These are phyloP conservation scores for Phytopythium cucurbitacearum DNA, from an alignment of 352 stramenopile genomes.

Conservation along the genomic window DNA sequence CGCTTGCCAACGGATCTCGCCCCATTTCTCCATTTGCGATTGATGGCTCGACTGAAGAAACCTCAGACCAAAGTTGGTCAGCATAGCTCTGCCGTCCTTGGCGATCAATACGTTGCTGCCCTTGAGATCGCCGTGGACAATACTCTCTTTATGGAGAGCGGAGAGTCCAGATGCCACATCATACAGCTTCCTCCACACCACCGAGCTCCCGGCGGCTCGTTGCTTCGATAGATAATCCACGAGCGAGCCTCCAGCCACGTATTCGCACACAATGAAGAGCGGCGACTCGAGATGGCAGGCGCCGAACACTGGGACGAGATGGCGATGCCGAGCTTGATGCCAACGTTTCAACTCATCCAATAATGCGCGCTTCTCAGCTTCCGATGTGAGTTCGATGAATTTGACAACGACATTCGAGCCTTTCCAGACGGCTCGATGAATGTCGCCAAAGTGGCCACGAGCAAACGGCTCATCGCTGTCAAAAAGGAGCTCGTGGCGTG, in stretches of 20 bases:
- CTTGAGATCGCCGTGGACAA: conserved; percentile 1
- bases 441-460: no score
- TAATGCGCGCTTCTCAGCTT: no score
- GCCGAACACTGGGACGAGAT: not conserved
- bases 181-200: not conserved
- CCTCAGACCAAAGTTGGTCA: not conserved
- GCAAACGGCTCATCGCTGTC: no score
- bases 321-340: no score
- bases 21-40: not conserved
- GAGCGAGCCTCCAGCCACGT: not conserved
- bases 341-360: no score
- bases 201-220: no score
- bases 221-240: not conserved
- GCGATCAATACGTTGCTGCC: not conserved
- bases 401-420: no score
- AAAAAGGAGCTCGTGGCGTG: no score
- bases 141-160: not conserved
- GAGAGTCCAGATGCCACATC: not conserved
- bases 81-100: not conserved
- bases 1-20: not conserved
- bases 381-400: no score
- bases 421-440: no score
- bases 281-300: not conserved
- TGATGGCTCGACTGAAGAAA: not conserved
- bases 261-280: not conserved